phyloP scores from a whole-genome alignment of 345 rosid genomes.

The Toxicodendron radicans region DNA sequence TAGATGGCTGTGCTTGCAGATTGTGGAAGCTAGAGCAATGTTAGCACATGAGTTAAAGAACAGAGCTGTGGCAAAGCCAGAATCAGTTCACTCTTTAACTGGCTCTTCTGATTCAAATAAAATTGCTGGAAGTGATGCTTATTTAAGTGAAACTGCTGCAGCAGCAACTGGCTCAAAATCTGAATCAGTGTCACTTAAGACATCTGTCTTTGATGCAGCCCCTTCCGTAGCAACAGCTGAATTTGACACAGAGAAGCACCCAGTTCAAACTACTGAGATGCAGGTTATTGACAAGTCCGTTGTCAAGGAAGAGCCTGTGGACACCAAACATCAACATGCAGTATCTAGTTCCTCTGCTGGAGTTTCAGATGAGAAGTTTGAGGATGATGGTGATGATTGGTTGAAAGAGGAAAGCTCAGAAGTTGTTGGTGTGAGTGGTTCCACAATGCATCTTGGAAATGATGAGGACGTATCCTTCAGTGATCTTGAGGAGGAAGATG shows the following conservation, averaged over 20 bases:
- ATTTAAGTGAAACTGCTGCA: slow-evolving; percentile 28
- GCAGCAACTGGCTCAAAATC: slow-evolving; percentile 34
- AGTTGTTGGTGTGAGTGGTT: slow-evolving; percentile 36
- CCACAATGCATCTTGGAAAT: slow-evolving; percentile 50
- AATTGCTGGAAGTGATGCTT: slow-evolving; percentile 23
- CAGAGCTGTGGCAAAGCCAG: slow-evolving; percentile 29
- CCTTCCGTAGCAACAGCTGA: slow-evolving; percentile 36
- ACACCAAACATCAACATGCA: slow-evolving; percentile 30
- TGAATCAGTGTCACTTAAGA: slow-evolving; percentile 42
- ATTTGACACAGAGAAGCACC: slow-evolving; percentile 49
- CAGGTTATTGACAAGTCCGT: slow-evolving; percentile 72
- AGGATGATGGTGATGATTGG: slow-evolving; percentile 93
- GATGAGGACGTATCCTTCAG: slow-evolving; percentile 97
- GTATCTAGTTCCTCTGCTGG: slow-evolving; percentile 34
- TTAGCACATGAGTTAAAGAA: slow-evolving; percentile 55
- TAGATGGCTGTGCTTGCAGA: slow-evolving; percentile 39
- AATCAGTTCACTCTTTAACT: slow-evolving; percentile 24
- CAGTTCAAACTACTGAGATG: slow-evolving; percentile 45
- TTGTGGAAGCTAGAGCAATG: slow-evolving; percentile 80
- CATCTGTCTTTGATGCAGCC: slow-evolving; percentile 38
- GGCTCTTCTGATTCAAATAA: slow-evolving; percentile 25
- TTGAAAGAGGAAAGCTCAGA: slow-evolving; percentile 71
- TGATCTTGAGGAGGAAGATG: slow-evolving; percentile 95
- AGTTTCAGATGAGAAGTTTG: slow-evolving; percentile 47
- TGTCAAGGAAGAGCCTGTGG: slow-evolving; percentile 53